These are phyloP conservation scores for Penicillium sp. DNA, from an alignment of 2,329 filamentous ascomycete species.

Conservation along the genomic window DNA sequence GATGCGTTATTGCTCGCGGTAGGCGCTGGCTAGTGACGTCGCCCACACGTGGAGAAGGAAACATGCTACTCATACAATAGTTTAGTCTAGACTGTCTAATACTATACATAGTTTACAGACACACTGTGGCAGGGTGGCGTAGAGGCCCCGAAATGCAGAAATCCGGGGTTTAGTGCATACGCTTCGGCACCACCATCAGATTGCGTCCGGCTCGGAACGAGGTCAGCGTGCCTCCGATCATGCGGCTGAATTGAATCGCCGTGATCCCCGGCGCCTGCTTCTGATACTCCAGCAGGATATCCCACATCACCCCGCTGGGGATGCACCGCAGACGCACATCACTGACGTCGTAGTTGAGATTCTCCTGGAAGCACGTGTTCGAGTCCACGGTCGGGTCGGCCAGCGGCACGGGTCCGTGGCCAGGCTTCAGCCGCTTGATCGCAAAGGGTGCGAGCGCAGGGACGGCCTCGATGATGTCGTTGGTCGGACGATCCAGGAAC, in stretches of 20 bases:
- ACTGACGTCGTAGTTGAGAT: slow-evolving; percentile 39
- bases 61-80: not conserved
- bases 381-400: slow-evolving; percentile 28
- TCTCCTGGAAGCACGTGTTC: slow-evolving; percentile 27
- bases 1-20: not conserved
- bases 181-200: slow-evolving; percentile 3
- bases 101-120: too few relatives aligned
- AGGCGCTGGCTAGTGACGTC: not conserved
- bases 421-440: slow-evolving; percentile 29
- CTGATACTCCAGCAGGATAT: slow-evolving; percentile 42
- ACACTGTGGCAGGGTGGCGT: not conserved
- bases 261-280: slow-evolving; percentile 29
- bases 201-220: slow-evolving; percentile 24
- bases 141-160: not conserved
- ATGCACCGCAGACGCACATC: slow-evolving; percentile 35
- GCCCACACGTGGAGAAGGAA: not conserved
- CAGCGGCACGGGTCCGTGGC: slow-evolving; percentile 27
- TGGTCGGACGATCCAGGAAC: slow-evolving; percentile 33
- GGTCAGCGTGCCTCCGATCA: slow-evolving; percentile 35
- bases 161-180: slow-evolving; percentile 11
- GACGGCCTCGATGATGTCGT: slow-evolving; percentile 36
- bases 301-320: slow-evolving; percentile 35
- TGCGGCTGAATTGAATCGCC: slow-evolving; percentile 26
- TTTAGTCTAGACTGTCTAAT: not conserved
- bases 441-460: slow-evolving; percentile 38